A percentile compares a stretch with the other conserved stretches of the same genome.
phyloP scores from a whole-genome alignment of 805 yeast species.

The Ogataea nitratoaversa region DNA sequence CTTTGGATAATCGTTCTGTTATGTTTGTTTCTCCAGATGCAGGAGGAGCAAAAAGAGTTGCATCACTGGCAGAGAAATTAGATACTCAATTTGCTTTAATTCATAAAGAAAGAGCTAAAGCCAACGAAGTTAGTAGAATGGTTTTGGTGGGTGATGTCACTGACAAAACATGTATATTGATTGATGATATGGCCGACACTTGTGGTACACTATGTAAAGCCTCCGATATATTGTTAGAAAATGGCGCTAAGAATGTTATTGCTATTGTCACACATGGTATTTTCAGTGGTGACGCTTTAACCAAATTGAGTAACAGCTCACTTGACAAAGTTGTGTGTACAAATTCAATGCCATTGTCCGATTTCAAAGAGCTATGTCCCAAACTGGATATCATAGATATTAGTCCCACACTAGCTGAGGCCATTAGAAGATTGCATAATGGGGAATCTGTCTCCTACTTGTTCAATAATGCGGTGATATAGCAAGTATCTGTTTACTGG shows the following conservation, averaged over 20 bases:
- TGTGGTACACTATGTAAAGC: conserved; percentile 97
- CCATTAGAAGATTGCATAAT: conserved; percentile 89
- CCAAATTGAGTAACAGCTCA: conserved; percentile 62
- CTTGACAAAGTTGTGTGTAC: conserved; percentile 81
- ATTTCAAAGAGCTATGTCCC: conserved; percentile 52
- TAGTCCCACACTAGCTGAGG: conserved; percentile 85
- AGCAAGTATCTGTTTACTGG: not conserved
- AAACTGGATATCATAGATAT: conserved; percentile 82
- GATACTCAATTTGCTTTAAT: conserved; percentile 93
- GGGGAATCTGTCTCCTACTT: conserved; percentile 93
- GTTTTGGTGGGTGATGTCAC: conserved; percentile 93
- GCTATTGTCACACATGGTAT: conserved; percentile 97
- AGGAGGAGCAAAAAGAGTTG: conserved; percentile 98
- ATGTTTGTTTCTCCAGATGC: conserved; percentile 96
- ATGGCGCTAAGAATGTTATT: conserved; percentile 80
- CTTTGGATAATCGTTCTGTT: conserved; percentile 49
- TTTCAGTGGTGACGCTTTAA: conserved; percentile 78
- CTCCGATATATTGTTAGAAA: conserved; percentile 74
- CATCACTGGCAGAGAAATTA: conserved; percentile 85
- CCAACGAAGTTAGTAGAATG: conserved; percentile 93
- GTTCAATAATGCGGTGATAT: conserved; percentile 56
- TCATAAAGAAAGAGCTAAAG: conserved; percentile 92
- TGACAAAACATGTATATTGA: conserved; percentile 75
- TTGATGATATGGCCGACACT: conserved; percentile 98
- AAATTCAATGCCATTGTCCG: conserved; percentile 83